These are phyloP conservation scores for Hyparrhenia diplandra DNA, from an alignment of 176 grass and related monocot genomes.

Conservation along the genomic window DNA sequence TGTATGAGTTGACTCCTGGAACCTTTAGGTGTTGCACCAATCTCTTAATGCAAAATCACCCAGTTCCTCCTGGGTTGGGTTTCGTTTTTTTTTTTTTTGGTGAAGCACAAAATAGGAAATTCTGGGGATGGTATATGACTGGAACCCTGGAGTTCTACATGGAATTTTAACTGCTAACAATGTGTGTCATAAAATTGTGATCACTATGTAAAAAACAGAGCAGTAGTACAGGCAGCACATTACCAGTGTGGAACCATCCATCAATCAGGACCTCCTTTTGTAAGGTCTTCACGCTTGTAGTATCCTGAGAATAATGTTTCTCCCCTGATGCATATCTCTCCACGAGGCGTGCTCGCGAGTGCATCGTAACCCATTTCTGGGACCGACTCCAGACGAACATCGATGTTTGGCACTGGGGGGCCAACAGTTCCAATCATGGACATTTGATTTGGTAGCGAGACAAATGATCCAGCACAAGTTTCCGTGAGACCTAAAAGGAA, in stretches of 20 bases:
- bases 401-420: constrained; percentile 77
- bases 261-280: constrained; percentile 70
- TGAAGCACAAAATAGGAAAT: constrained; percentile 1
- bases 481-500: constrained; percentile 69
- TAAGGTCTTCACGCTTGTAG: constrained; percentile 78
- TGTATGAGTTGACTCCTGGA: no score
- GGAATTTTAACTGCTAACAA: neutral
- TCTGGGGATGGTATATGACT: neutral
- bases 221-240: neutral
- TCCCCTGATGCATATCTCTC: constrained; percentile 80
- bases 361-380: constrained; percentile 89
- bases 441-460: constrained; percentile 71
- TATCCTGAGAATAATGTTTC: constrained; percentile 82
- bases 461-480: constrained; percentile 74
- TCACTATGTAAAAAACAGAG: neutral
- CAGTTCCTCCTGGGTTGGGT: no score
- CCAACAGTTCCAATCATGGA: constrained; percentile 84
- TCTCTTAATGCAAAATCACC: no score
- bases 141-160: neutral
- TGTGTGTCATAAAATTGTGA: neutral
- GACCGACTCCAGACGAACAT: constrained; percentile 65
- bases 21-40: no score
- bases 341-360: constrained; percentile 51
- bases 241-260: constrained; percentile 94
- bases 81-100: no score